These are phyloP conservation scores for Boletellus dicymbophilus DNA, from an alignment of 1,284 basidiomycete species.

Conservation along the genomic window DNA sequence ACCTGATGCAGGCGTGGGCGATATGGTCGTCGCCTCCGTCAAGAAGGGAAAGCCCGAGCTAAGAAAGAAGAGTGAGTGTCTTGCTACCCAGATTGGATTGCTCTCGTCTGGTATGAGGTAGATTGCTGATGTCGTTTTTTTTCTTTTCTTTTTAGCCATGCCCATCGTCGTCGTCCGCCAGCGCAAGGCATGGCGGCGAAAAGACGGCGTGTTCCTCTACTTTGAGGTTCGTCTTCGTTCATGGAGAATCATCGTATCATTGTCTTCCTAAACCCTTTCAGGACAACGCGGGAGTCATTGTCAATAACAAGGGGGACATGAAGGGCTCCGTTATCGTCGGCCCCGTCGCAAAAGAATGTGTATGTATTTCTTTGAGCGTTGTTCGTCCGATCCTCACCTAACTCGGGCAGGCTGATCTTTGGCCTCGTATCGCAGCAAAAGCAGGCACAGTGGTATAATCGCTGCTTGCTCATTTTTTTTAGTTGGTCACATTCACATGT, in stretches of 20 bases:
- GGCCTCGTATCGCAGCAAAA: constrained; percentile 99
- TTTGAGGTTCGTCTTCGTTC: constrained; percentile 71
- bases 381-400: too few relatives aligned
- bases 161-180: constrained; percentile 97
- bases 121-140: background rate
- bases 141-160: constrained; percentile 71
- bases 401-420: constrained; percentile 82
- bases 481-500: constrained; percentile 15
- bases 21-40: constrained; percentile 99
- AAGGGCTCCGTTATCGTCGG: constrained; percentile 99
- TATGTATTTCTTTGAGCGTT: constrained; percentile 44
- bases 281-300: constrained; percentile 97
- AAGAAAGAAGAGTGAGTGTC: constrained; percentile 93
- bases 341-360: constrained; percentile 96
- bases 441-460: constrained; percentile 94
- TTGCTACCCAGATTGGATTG: too few relatives aligned
- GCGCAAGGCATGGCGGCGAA: constrained; percentile 98
- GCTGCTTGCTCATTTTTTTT: constrained; percentile 7
- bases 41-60: constrained; percentile 99
- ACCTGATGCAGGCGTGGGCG: constrained; percentile 97
- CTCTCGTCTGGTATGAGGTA: too few relatives aligned
- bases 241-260: background rate
- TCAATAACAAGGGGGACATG: constrained; percentile 99
- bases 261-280: constrained; percentile 22
- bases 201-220: constrained; percentile 99